These are phyloP conservation scores for Cladosporium colombiae DNA, from an alignment of 2,329 filamentous ascomycete species.

Conservation along the genomic window DNA sequence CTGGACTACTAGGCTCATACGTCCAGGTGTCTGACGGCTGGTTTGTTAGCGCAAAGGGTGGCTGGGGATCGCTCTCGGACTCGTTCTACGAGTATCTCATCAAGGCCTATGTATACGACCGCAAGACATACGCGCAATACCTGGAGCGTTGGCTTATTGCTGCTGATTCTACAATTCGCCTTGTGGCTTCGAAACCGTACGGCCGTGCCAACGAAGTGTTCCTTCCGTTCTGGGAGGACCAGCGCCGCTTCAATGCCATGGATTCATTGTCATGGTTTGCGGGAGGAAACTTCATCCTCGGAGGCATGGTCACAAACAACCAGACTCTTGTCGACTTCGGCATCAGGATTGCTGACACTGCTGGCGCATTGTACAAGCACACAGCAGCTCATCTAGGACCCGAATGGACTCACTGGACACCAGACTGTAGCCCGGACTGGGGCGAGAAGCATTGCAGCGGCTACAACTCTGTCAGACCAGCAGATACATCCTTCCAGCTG, in stretches of 20 bases:
- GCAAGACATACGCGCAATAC: conserved; percentile 30
- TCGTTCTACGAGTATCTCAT: conserved; percentile 39
- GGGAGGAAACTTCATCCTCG: conserved; percentile 39
- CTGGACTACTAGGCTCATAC: conserved; percentile 35
- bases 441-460: conserved; percentile 20
- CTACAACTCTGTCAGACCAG: conserved; percentile 23
- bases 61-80: conserved; percentile 37
- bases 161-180: conserved; percentile 36
- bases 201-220: conserved; percentile 36
- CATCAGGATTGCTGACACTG: conserved; percentile 33
- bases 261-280: conserved; percentile 37
- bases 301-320: conserved; percentile 32
- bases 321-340: conserved; percentile 34
- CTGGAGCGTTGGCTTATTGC: conserved; percentile 34
- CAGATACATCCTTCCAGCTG: conserved; percentile 25
- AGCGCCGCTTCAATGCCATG: conserved; percentile 26
- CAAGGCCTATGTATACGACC: conserved; percentile 39
- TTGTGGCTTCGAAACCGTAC: conserved; percentile 33
- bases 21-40: conserved; percentile 32
- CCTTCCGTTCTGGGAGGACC: conserved; percentile 32
- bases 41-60: conserved; percentile 32
- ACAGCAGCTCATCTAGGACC: conserved; percentile 34
- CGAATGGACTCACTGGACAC: conserved; percentile 33
- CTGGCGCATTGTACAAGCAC: conserved; percentile 27
- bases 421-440: conserved; percentile 22